phyloP scores from a whole-genome alignment of 768 basidiomycete genomes.

The Coprinellus micaceus region DNA sequence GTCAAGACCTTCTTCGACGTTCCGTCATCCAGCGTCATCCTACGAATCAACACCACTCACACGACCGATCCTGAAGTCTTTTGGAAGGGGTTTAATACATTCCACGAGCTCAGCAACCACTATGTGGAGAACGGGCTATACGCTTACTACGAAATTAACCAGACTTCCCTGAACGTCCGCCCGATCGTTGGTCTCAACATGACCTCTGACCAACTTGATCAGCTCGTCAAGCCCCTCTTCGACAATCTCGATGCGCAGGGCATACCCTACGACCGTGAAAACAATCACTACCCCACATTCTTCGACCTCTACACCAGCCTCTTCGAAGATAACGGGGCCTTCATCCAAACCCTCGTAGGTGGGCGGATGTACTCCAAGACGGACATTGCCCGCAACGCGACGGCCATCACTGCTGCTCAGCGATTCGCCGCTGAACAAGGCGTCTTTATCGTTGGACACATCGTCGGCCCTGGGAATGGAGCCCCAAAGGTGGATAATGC shows the following conservation, averaged over 20 bases:
- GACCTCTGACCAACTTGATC: slow-evolving; percentile 3
- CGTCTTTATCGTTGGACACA: slow-evolving; percentile 8
- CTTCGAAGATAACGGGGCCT: slow-evolving; percentile 12
- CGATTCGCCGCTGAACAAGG: not conserved
- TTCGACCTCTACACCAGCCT: slow-evolving; percentile 14
- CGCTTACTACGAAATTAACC: slow-evolving; percentile 13
- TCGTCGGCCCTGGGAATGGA: slow-evolving; percentile 1
- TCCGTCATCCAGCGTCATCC: slow-evolving; percentile 9
- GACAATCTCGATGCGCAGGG: slow-evolving; percentile 5
- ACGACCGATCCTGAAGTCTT: slow-evolving; percentile 9
- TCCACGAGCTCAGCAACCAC: slow-evolving; percentile 12
- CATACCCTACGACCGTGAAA: slow-evolving; percentile 5
- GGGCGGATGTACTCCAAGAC: slow-evolving; percentile 12
- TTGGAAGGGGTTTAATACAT: slow-evolving; percentile 13
- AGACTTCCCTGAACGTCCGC: slow-evolving; percentile 6
- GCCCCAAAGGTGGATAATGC: not conserved
- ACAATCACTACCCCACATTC: slow-evolving; percentile 14
- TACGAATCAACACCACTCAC: slow-evolving; percentile 13
- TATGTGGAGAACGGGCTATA: slow-evolving; percentile 12
- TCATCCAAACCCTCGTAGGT: slow-evolving; percentile 7
- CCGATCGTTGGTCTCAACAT: slow-evolving; percentile 14
- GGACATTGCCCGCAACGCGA: slow-evolving; percentile 9
- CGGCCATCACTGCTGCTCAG: slow-evolving; percentile 8
- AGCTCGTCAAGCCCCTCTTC: slow-evolving; percentile 12
- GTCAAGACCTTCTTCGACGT: slow-evolving; percentile 19